A percentile compares a stretch with the other conserved stretches of the same genome.
phyloP scores from a whole-genome alignment of 2,329 filamentous ascomycete species.

The Pyrenophora teres region DNA sequence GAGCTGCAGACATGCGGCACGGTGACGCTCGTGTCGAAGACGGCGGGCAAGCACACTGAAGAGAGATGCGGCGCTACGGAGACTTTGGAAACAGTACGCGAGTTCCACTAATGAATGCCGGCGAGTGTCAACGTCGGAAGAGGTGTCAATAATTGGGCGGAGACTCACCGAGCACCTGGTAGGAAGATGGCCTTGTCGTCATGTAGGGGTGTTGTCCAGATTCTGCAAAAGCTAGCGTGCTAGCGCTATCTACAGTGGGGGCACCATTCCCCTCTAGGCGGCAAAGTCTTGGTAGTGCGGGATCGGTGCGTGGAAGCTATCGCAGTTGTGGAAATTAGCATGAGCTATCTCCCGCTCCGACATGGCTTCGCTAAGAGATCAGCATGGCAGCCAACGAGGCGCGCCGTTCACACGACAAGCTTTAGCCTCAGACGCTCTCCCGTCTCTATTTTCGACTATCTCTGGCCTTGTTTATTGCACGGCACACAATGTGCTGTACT shows the following conservation, averaged over 20 bases:
- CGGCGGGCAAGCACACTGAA: too few relatives aligned
- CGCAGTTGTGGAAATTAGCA: constrained; percentile 8
- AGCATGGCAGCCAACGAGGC: constrained; percentile 4
- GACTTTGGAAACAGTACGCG: not conserved
- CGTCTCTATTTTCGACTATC: constrained; percentile 18
- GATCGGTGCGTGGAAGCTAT: constrained; percentile 8
- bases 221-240: constrained; percentile 6
- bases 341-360: constrained; percentile 13
- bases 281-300: constrained; percentile 1
- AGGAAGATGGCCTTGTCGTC: not conserved
- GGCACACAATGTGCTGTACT: not conserved
- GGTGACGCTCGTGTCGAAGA: too few relatives aligned
- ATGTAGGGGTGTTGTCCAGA: constrained; percentile 8
- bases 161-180: not conserved
- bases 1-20: not conserved
- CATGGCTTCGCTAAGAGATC: constrained; percentile 11
- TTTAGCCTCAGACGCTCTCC: constrained; percentile 24
- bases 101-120: not conserved
- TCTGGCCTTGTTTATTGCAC: not conserved
- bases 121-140: not conserved
- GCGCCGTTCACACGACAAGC: constrained; percentile 17
- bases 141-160: not conserved
- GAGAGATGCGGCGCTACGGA: not conserved
- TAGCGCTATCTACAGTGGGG: not conserved
- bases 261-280: not conserved